phyloP scores from a whole-genome alignment of 805 yeast genomes.

The Cyberlindnera mississippiensis region DNA sequence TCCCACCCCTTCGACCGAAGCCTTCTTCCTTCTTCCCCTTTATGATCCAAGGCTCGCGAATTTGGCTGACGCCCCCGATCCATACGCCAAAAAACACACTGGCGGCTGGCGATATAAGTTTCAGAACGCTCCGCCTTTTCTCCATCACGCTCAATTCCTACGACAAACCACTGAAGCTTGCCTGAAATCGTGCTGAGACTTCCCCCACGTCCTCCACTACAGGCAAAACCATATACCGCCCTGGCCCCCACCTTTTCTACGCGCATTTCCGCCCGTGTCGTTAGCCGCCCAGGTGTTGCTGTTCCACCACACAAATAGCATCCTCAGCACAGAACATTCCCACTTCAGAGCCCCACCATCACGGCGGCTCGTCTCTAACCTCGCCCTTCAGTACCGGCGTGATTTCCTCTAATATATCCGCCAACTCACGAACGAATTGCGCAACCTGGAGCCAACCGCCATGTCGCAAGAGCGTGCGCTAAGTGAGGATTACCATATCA shows the following conservation, averaged over 20 bases:
- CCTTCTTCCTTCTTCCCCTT: too few species aligned
- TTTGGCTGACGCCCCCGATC: slow-evolving; percentile 1
- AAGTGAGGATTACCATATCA: slow-evolving; percentile 25
- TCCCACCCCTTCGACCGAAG: too few species aligned
- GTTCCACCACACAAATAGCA: slow-evolving; percentile 1
- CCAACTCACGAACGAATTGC: background rate
- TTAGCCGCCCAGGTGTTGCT: slow-evolving; percentile 3
- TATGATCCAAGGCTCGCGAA: background rate
- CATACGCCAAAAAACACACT: slow-evolving; percentile 2
- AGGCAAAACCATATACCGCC: too few species aligned
- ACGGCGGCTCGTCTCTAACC: background rate
- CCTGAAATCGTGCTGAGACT: too few species aligned
- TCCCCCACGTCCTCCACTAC: too few species aligned
- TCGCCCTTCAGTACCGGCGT: background rate
- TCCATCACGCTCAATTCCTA: background rate
- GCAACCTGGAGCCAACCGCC: background rate
- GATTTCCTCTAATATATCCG: background rate
- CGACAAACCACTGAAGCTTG: background rate
- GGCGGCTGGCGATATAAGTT: background rate
- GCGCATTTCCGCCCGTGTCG: background rate
- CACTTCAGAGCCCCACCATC: background rate
- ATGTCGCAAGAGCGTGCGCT: slow-evolving; percentile 17
- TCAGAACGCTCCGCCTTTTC: background rate
- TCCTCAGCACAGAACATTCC: background rate
- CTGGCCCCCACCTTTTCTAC: background rate